phyloP scores from a whole-genome alignment of 495 filamentous ascomycete genomes.

The Daldinia vernicosa region DNA sequence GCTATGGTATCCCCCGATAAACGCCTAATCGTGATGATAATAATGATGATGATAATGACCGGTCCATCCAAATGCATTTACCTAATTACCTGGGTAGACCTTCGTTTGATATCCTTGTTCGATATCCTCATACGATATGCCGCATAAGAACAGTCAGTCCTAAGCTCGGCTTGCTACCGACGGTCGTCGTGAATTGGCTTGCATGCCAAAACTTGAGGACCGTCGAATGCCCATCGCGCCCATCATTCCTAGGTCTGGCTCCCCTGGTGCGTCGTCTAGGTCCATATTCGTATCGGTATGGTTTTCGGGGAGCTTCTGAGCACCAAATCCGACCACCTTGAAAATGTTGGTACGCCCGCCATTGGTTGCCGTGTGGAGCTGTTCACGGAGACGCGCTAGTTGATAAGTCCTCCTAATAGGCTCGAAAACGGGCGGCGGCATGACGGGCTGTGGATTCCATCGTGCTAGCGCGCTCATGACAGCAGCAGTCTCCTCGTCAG shows the following conservation, averaged over 20 bases:
- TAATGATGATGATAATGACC: conserved; percentile 21
- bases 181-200: conserved; percentile 51
- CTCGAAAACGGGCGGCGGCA: conserved; percentile 69
- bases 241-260: conserved; percentile 52
- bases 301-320: conserved; percentile 57
- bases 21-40: conserved; percentile 26
- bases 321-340: conserved; percentile 56
- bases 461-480: conserved; percentile 86
- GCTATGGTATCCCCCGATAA: conserved; percentile 31
- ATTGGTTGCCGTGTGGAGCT: conserved; percentile 78
- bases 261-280: conserved; percentile 56
- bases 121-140: neutral
- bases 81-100: neutral
- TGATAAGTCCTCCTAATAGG: conserved; percentile 79
- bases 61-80: conserved; percentile 31
- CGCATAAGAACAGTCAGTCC: conserved; percentile 8
- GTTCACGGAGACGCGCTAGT: conserved; percentile 86
- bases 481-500: conserved; percentile 87
- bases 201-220: conserved; percentile 57
- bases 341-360: conserved; percentile 66
- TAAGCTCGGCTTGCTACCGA: conserved; percentile 57
- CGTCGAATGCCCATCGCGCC: conserved; percentile 44
- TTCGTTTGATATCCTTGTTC: neutral
- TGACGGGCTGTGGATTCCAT: conserved; percentile 76
- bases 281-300: conserved; percentile 51